phyloP scores from a whole-genome alignment of 2,329 filamentous ascomycete species.

The Colletotrichum paranaense region DNA sequence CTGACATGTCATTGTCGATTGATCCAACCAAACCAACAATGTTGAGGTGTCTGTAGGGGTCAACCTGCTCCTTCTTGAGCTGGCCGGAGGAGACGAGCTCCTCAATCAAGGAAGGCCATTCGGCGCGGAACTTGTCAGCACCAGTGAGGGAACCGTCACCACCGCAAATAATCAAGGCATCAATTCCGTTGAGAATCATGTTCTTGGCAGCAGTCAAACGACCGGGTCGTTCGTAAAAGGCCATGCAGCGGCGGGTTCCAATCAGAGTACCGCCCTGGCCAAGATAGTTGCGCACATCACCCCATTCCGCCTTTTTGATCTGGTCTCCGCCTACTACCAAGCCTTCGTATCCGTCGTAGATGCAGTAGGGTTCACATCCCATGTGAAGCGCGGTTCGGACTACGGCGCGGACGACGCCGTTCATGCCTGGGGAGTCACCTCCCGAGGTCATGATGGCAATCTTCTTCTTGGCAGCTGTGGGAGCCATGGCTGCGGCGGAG shows the following conservation, averaged over 20 bases:
- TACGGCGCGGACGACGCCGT: conserved; percentile 87
- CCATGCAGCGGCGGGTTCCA: conserved; percentile 92
- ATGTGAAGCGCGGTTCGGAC: conserved; percentile 91
- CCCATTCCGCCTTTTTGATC: conserved; percentile 90
- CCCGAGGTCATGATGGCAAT: conserved; percentile 96
- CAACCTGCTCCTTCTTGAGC: conserved; percentile 76
- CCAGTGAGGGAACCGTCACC: conserved; percentile 97
- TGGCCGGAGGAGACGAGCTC: conserved; percentile 84
- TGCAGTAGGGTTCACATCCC: conserved; percentile 81
- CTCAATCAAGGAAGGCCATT: conserved; percentile 89
- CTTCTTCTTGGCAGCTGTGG: conserved; percentile 65
- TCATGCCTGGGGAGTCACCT: conserved; percentile 96
- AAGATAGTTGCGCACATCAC: conserved; percentile 93
- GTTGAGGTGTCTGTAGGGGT: conserved; percentile 87
- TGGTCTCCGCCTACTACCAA: conserved; percentile 89
- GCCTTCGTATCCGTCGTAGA: conserved; percentile 97
- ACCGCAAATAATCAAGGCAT: conserved; percentile 95
- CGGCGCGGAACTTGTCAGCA: conserved; percentile 89
- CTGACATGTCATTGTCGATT: conserved; percentile 98
- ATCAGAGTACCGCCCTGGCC: conserved; percentile 96
- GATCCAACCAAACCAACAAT: conserved; percentile 96
- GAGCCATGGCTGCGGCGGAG: conserved; percentile 48
- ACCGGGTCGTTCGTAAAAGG: conserved; percentile 89
- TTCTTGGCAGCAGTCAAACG: conserved; percentile 91
- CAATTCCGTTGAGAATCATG: conserved; percentile 91